A percentile compares a stretch with the other conserved stretches of the same genome.
Conservation (phyloP, 192 early-diverging fungal species). For the Entomortierella lignicola region DNA sequence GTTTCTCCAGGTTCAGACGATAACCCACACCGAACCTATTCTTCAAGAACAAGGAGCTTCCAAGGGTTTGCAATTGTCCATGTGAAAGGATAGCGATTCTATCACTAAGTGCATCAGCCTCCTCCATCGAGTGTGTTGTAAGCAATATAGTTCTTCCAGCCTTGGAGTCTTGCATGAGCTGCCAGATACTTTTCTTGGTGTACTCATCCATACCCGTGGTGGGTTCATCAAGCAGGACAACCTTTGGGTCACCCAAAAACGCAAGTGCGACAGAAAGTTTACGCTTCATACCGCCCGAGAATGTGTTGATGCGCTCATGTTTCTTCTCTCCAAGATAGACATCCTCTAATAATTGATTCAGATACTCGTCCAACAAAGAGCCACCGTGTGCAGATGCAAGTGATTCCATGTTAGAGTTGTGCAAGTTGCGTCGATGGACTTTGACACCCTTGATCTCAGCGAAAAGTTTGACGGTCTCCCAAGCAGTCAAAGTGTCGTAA, state of each 20-base stretch:
- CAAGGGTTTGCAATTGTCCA: slow-evolving; percentile 62
- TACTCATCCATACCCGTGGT: slow-evolving; percentile 71
- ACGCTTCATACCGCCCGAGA: slow-evolving; percentile 71
- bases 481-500: slow-evolving; percentile 57
- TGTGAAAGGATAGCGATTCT: slow-evolving; percentile 59
- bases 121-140: slow-evolving; percentile 76
- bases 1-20: slow-evolving; percentile 57
- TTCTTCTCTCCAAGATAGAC: slow-evolving; percentile 56
- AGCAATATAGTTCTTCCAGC: slow-evolving; percentile 61
- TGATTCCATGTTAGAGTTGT: slow-evolving; percentile 38
- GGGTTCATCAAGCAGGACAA: slow-evolving; percentile 68
- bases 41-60: slow-evolving; percentile 69
- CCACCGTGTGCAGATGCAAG: slow-evolving; percentile 11
- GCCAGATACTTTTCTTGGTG: slow-evolving; percentile 64
- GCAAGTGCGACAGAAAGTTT: slow-evolving; percentile 64
- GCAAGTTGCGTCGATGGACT: slow-evolving; percentile 18
- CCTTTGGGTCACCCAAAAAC: slow-evolving; percentile 62
- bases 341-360: slow-evolving; percentile 39
- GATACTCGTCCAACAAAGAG: slow-evolving; percentile 31
- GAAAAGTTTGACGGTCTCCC: slow-evolving; percentile 61
- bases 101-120: slow-evolving; percentile 66
- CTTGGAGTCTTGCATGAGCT: slow-evolving; percentile 63
- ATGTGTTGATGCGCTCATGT: slow-evolving; percentile 40
- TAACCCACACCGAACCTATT: slow-evolving; percentile 67
- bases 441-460: slow-evolving; percentile 60